phyloP scores from a whole-genome alignment of 345 rosid species.

The Dipteronia dyeriana region DNA sequence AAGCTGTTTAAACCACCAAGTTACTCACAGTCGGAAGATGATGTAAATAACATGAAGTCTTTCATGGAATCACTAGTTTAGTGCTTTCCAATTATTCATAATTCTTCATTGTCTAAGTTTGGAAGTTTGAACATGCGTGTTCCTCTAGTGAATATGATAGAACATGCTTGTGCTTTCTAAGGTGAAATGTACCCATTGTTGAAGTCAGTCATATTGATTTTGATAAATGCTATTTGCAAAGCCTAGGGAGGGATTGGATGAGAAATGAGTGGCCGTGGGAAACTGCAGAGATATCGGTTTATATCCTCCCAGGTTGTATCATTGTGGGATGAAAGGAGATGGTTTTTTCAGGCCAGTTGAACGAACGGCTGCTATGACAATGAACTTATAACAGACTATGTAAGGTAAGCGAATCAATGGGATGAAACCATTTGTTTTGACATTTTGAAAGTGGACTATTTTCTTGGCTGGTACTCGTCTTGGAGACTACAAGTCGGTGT shows the following conservation, averaged over 20 bases:
- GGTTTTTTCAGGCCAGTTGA: background rate
- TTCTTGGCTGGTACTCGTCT: background rate
- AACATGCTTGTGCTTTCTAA: background rate
- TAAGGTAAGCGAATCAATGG: background rate
- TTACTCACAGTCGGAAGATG: slow-evolving; percentile 47
- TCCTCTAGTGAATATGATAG: background rate
- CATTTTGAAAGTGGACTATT: background rate
- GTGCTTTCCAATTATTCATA: slow-evolving; percentile 1
- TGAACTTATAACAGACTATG: background rate
- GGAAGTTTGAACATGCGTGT: background rate
- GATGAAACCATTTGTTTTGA: background rate
- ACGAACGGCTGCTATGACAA: background rate
- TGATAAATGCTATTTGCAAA: background rate
- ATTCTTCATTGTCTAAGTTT: background rate
- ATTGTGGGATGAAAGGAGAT: background rate
- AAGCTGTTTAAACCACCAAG: slow-evolving; percentile 61
- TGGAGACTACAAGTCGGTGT: background rate
- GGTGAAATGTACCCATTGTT: background rate
- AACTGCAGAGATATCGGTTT: background rate
- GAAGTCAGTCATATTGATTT: background rate
- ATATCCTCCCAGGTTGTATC: background rate
- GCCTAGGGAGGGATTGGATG: background rate
- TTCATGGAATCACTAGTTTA: slow-evolving; percentile 57
- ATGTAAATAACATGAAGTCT: slow-evolving; percentile 57
- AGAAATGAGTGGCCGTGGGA: background rate